Percentiles rank a stretch among this genome's conserved stretches.
These are phyloP conservation scores for Wickerhamomyces pijperi DNA, from an alignment of 805 yeast species.

Conservation along the genomic window DNA sequence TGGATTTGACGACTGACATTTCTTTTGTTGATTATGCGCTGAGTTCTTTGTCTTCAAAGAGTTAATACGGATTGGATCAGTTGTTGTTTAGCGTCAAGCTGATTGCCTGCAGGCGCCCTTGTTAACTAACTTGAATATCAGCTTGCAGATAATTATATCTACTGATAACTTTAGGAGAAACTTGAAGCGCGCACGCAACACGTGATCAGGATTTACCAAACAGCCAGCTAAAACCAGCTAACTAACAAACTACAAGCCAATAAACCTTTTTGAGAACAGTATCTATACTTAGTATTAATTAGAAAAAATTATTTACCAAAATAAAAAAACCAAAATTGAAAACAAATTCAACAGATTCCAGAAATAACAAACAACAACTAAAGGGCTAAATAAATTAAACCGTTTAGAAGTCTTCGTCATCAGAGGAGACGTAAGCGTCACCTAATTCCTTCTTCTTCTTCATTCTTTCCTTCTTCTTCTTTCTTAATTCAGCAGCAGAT, in stretches of 20 bases:
- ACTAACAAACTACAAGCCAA: too few relatives aligned
- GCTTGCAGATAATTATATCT: too few relatives aligned
- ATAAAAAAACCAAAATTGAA: not conserved
- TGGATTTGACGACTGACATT: slow-evolving; percentile 39
- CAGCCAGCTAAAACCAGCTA: too few relatives aligned
- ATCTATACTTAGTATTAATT: not conserved
- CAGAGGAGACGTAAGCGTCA: slow-evolving; percentile 98
- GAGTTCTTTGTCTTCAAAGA: too few relatives aligned
- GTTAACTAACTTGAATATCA: too few relatives aligned
- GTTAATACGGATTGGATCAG: too few relatives aligned
- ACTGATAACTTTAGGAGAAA: too few relatives aligned
- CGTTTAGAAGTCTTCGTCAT: slow-evolving; percentile 60
- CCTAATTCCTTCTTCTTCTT: slow-evolving; percentile 99
- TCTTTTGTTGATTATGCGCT: too few relatives aligned
- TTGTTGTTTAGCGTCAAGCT: too few relatives aligned
- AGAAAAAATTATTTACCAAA: not conserved
- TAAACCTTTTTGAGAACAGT: not conserved
- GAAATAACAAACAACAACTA: not conserved
- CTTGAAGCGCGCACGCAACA: too few relatives aligned
- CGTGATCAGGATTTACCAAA: too few relatives aligned
- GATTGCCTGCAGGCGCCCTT: too few relatives aligned
- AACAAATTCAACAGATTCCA: not conserved
- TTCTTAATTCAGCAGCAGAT: slow-evolving; percentile 98
- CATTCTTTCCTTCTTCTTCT: slow-evolving; percentile 99
- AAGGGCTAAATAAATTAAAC: not conserved